These are phyloP conservation scores for Ustilago hordei DNA, from an alignment of 1,284 basidiomycete species.

Conservation along the genomic window DNA sequence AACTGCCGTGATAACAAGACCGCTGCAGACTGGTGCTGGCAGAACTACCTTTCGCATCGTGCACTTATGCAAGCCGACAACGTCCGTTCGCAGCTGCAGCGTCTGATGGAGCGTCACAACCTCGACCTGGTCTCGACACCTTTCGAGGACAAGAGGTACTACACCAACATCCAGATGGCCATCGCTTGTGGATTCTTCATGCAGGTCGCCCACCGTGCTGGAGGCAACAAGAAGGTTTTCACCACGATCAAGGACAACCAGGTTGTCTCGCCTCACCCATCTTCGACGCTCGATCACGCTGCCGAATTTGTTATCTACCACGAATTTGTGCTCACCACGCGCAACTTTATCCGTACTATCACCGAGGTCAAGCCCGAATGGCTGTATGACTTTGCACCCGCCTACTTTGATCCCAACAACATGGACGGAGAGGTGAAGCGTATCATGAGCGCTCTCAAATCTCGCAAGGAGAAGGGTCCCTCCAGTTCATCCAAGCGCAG, in stretches of 20 bases:
- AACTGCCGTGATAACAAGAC: slow-evolving; percentile 70
- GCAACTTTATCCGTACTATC: slow-evolving; percentile 84
- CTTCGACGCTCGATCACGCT: slow-evolving; percentile 88
- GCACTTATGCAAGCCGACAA: slow-evolving; percentile 93
- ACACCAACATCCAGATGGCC: slow-evolving; percentile 82
- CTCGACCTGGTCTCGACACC: slow-evolving; percentile 82
- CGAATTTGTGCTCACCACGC: slow-evolving; percentile 91
- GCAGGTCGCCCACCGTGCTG: slow-evolving; percentile 89
- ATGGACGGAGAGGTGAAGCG: slow-evolving; percentile 64
- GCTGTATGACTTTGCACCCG: slow-evolving; percentile 83
- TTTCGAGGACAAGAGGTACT: slow-evolving; percentile 82
- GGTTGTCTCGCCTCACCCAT: slow-evolving; percentile 91
- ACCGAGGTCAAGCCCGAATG: slow-evolving; percentile 90
- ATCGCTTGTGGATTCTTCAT: slow-evolving; percentile 96
- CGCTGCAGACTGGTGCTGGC: slow-evolving; percentile 83
- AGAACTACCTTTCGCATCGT: slow-evolving; percentile 86
- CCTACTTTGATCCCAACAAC: slow-evolving; percentile 78
- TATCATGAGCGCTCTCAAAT: slow-evolving; percentile 57
- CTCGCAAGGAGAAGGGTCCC: slow-evolving; percentile 47
- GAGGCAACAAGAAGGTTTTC: slow-evolving; percentile 63
- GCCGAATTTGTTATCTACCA: slow-evolving; percentile 99
- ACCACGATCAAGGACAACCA: slow-evolving; percentile 94
- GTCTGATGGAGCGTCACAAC: slow-evolving; percentile 85
- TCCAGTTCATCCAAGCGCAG: slow-evolving; percentile 27
- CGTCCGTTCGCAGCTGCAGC: slow-evolving; percentile 89